Evolutionary conservation across 78 protist genomes (phyloP), one percentile per base, ranked within the genome.

Genomic region (Dictyostelium brefeldianum): DNA sequence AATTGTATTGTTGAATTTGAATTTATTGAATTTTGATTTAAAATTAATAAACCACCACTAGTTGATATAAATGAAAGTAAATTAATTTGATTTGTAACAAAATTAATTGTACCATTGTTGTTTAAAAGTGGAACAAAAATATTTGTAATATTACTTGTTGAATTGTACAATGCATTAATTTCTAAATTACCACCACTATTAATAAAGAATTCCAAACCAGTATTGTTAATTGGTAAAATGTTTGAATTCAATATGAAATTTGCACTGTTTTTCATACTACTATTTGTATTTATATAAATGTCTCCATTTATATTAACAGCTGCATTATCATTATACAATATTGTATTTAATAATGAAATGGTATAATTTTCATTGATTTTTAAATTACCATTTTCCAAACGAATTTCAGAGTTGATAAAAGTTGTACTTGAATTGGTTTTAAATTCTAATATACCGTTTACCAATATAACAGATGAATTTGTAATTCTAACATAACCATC

Each of bases 401-500:
- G 4, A 62, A 62, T 62, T 0, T 29, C 27, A 22, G 70, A 62
- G 10, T 62, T 62, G 1, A 4, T 25, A 62, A 62, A 17, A 11
- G 22, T 62, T 25, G 70, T 25, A 25, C 27, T 62, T 36, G 22
- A 29, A n/a, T n/a, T n/a, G n/a, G n/a, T n/a, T n/a, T n/a, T 62
- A 62, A 62, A 62, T 62, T 62, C 70, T 10, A 62, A 62, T 25
- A 62, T 25, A 22, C 70, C 70, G 22, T 62, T 62, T 36, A 25
- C 27, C 27, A 62, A n/a, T 11, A 25, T 17, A 10, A 62, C 27
- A 10, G 36, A 25, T 8, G 70, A 25, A 62, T 62, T 36, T 25
- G n/a, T 62, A 62, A 62, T 62, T 62, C 70, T 62, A 10, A 62
- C 22, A 22, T 36, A 31, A 62, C 70, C 70, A 62, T 62, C 70